phyloP scores from a whole-genome alignment of 2,329 filamentous ascomycete genomes.

The Beauveria caledonica region DNA sequence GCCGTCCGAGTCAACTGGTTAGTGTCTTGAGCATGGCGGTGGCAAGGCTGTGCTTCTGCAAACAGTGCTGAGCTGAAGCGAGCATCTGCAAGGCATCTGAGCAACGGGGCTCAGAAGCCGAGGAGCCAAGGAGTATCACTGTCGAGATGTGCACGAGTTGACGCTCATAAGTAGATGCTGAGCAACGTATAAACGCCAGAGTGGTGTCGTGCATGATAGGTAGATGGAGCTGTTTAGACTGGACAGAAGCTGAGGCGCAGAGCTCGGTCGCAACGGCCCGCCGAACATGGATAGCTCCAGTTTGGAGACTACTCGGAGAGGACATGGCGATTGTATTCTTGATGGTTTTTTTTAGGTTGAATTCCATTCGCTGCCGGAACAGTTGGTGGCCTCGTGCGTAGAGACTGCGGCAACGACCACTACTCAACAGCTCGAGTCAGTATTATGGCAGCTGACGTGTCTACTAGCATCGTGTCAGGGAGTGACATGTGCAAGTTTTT shows the following conservation, averaged over 20 bases:
- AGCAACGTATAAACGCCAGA: neutral
- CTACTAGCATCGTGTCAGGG: neutral
- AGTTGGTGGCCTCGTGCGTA: neutral
- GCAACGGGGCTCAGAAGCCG: neutral
- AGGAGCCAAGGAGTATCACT: too few relatives aligned
- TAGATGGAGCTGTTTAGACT: neutral
- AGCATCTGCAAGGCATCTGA: neutral
- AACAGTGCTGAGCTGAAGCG: neutral
- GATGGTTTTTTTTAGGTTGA: neutral
- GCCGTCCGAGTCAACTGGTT: neutral
- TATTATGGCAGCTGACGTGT: neutral
- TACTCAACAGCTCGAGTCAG: neutral
- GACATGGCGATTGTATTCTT: neutral
- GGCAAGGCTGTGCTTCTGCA: conserved; percentile 4
- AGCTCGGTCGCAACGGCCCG: neutral
- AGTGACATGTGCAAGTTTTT: neutral
- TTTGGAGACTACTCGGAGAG: neutral
- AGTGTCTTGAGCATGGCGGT: neutral
- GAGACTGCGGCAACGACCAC: neutral
- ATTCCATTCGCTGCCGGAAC: neutral
- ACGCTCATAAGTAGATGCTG: too few relatives aligned
- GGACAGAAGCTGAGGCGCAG: neutral
- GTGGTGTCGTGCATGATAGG: neutral
- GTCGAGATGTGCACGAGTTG: neutral
- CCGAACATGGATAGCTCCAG: neutral